Percentiles rank a stretch among this genome's conserved stretches.
phyloP scores from a whole-genome alignment of 805 yeast genomes.

The Blastobotrys americana region DNA sequence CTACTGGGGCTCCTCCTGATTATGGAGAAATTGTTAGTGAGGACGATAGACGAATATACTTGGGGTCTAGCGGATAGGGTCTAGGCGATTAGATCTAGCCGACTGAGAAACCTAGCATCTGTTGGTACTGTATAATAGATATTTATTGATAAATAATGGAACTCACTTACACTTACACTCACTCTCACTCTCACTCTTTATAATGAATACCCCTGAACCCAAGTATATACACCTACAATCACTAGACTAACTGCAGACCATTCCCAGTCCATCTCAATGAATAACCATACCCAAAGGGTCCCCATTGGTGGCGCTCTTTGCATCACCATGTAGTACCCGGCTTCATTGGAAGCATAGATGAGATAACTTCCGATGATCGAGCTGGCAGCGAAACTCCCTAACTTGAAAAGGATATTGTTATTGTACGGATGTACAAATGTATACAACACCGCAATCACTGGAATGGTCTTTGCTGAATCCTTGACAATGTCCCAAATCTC shows the following conservation, averaged over 20 bases:
- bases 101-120: no score
- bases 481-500: conserved; percentile 11
- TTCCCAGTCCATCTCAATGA: conserved; percentile 34
- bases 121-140: not conserved
- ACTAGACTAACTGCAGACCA: conserved; percentile 25
- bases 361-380: conserved; percentile 30
- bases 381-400: conserved; percentile 19
- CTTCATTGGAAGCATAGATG: conserved; percentile 28
- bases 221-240: conserved; percentile 24
- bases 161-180: not conserved
- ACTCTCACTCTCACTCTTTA: no score
- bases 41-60: conserved; percentile 1
- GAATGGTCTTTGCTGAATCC: conserved; percentile 25
- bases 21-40: conserved; percentile 1
- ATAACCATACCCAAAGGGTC: conserved; percentile 35
- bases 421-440: conserved; percentile 24
- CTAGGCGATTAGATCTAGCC: no score
- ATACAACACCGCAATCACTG: conserved; percentile 27
- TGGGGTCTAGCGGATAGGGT: no score
- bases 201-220: conserved; percentile 8
- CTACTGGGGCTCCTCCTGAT: conserved; percentile 6
- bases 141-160: not conserved
- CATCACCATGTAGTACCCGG: conserved; percentile 35
- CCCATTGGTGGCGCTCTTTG: conserved; percentile 36
- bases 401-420: conserved; percentile 17